Evolutionary conservation across 169 alveolate genomes (phyloP).

Genomic region (Blepharisma undulans): DNA sequence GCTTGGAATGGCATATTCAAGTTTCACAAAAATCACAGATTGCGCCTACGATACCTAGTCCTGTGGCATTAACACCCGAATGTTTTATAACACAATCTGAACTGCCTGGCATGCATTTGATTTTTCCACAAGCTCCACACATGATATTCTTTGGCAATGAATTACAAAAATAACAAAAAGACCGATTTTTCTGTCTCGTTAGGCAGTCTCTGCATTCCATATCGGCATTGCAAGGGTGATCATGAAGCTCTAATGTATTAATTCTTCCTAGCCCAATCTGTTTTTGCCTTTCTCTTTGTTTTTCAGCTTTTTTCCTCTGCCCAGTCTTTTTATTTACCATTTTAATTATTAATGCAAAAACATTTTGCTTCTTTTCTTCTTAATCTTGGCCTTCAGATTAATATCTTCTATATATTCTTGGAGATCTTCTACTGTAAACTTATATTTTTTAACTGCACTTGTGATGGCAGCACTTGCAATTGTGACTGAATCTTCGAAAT

Average conservation of each 20-base stretch:
- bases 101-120: conserved; percentile 23
- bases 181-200: conserved; percentile 1
- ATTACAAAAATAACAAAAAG: conserved; percentile 32
- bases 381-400: not conserved
- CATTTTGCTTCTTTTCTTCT: not conserved
- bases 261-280: conserved; percentile 24
- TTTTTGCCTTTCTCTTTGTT: conserved; percentile 31
- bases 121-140: conserved; percentile 26
- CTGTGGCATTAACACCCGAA: not conserved
- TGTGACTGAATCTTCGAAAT: conserved; percentile 13
- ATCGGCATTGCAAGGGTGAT: conserved; percentile 32
- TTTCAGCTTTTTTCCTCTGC: conserved; percentile 39
- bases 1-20: conserved; percentile 32
- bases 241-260: not conserved
- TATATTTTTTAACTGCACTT: not conserved
- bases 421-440: not conserved
- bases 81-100: conserved; percentile 32
- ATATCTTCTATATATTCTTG: not conserved
- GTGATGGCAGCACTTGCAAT: not conserved
- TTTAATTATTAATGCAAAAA: not conserved
- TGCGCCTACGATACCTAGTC: conserved; percentile 30
- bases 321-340: conserved; percentile 34
- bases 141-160: not conserved
- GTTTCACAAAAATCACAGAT: conserved; percentile 40
- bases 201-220: conserved; percentile 19